Conservation (phyloP, 768 basidiomycete species). For the Clitopilus hobsonii region DNA sequence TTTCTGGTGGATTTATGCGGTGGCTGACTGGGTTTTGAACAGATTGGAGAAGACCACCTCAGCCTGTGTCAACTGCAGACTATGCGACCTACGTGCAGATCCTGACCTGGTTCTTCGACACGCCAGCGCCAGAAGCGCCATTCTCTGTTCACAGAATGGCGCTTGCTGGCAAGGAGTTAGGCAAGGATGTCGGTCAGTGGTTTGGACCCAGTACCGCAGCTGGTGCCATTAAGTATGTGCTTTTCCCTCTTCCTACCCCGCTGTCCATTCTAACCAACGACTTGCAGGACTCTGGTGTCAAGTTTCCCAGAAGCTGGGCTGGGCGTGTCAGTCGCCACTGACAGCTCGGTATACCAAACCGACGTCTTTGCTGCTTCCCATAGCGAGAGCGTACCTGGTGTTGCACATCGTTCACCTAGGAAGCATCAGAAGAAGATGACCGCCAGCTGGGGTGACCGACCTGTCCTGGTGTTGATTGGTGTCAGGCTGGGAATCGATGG, state of each 20-base stretch:
- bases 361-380: constrained; percentile 83
- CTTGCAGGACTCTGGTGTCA: constrained; percentile 63
- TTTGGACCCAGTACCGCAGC: constrained; percentile 99
- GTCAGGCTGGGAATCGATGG: constrained; percentile 87
- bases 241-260: neutral
- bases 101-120: constrained; percentile 93
- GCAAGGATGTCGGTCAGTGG: constrained; percentile 96
- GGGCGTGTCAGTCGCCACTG: constrained; percentile 77
- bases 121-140: constrained; percentile 76
- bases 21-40: neutral
- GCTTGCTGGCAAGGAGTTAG: constrained; percentile 88
- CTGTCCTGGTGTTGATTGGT: constrained; percentile 84
- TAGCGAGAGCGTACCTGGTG: constrained; percentile 13
- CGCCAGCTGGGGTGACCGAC: constrained; percentile 69
- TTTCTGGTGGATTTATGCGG: neutral
- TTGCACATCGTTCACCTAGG: constrained; percentile 17
- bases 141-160: constrained; percentile 98
- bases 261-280: neutral
- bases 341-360: constrained; percentile 77
- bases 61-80: constrained; percentile 51
- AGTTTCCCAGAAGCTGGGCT: constrained; percentile 77
- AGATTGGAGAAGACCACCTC: constrained; percentile 85
- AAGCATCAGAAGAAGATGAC: constrained; percentile 16
- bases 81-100: constrained; percentile 90
- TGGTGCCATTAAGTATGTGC: constrained; percentile 81